phyloP scores from a whole-genome alignment of 441 rosid genomes.

The Erysimum cheiri region DNA sequence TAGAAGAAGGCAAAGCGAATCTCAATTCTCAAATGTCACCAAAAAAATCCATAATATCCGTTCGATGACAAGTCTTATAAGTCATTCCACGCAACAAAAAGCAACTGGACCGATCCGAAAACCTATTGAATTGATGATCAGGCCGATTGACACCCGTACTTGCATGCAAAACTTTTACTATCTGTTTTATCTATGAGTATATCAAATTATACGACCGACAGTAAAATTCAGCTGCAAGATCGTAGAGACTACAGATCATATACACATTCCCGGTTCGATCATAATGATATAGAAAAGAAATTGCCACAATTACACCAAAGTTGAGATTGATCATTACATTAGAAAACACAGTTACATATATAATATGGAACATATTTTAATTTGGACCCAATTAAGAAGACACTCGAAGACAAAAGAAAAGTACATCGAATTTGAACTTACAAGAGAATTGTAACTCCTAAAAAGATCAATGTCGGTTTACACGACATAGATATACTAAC shows the following conservation, averaged over 20 bases:
- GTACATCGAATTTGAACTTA: not conserved
- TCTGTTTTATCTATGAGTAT: not conserved
- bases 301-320: constrained; percentile 2
- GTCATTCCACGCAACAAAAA: constrained; percentile 8
- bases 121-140: not conserved
- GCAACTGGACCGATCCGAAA: constrained; percentile 22
- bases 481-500: constrained; percentile 11
- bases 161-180: constrained; percentile 32
- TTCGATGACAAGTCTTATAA: no score
- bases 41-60: no score
- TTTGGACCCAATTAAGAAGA: constrained; percentile 24
- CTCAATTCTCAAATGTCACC: no score
- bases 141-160: constrained; percentile 33
- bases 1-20: no score
- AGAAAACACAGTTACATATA: not conserved
- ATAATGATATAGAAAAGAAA: not conserved
- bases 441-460: constrained; percentile 7
- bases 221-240: constrained; percentile 19
- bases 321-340: constrained; percentile 18
- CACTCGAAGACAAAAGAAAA: constrained; percentile 26
- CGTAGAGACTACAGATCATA: not conserved
- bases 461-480: constrained; percentile 32
- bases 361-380: not conserved
- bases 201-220: constrained; percentile 1
- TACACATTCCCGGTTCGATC: not conserved